Evolutionary conservation across 2,329 filamentous ascomycete species (phyloP).

Genomic region (Colletotrichum viniferum): DNA sequence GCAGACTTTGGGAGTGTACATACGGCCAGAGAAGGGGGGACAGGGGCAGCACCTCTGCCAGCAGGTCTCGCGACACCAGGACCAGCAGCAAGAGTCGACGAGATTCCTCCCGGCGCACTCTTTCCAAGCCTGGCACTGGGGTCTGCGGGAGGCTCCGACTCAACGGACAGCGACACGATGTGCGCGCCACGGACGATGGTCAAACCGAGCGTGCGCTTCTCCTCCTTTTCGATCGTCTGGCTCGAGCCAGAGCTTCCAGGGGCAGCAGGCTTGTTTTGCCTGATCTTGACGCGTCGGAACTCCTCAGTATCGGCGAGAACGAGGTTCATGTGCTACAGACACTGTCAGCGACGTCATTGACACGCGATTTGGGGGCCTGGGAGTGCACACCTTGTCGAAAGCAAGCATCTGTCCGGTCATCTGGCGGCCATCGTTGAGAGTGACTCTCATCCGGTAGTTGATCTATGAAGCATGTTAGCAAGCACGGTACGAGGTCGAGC

Average conservation of each 20-base stretch:
- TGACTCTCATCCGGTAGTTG: slow-evolving; percentile 99
- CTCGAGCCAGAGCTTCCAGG: slow-evolving; percentile 64
- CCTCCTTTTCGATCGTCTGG: slow-evolving; percentile 84
- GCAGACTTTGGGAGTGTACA: slow-evolving; percentile 26
- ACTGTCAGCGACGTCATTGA: slow-evolving; percentile 9
- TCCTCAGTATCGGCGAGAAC: slow-evolving; percentile 99
- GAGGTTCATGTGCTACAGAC: slow-evolving; percentile 90
- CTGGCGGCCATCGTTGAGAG: slow-evolving; percentile 90
- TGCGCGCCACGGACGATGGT: slow-evolving; percentile 94
- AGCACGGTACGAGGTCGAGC: neutral
- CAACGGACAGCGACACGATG: slow-evolving; percentile 93
- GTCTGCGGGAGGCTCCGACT: slow-evolving; percentile 93
- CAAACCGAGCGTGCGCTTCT: slow-evolving; percentile 95
- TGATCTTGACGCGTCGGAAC: slow-evolving; percentile 89
- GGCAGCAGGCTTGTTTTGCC: slow-evolving; percentile 73
- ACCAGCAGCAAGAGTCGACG: slow-evolving; percentile 77
- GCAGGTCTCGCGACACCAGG: slow-evolving; percentile 91
- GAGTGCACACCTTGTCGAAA: slow-evolving; percentile 82
- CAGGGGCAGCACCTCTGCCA: slow-evolving; percentile 72
- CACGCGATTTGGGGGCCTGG: neutral
- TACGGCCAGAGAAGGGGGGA: slow-evolving; percentile 80
- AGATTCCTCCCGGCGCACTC: slow-evolving; percentile 69
- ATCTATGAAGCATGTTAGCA: slow-evolving; percentile 63
- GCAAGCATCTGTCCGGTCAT: slow-evolving; percentile 98
- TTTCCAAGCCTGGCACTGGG: slow-evolving; percentile 88